Evolutionary conservation across 768 basidiomycete genomes (phyloP), one percentile per base, ranked within the genome.

Genomic region (Mycena rosella): DNA sequence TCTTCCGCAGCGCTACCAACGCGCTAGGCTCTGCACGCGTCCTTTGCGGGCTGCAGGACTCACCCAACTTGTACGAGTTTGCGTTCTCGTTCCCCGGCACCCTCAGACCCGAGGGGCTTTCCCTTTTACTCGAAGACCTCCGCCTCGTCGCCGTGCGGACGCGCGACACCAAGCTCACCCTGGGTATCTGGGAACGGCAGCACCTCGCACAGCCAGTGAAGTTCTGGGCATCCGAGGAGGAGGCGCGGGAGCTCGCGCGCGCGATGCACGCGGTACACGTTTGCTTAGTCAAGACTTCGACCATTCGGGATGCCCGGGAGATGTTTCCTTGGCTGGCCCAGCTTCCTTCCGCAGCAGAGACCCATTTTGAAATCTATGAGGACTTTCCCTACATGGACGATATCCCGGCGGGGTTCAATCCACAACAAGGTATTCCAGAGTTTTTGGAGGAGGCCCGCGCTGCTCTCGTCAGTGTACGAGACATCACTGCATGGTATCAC

Each of bases 331-430:
- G 54, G 54, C 54, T 55, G 54, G 54, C 38, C 38, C 54, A 55
- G 54, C 54, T 55, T 55, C 54, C 54, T 55, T 55, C 54, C 54
- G 54, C 54, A 40, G 54, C 54, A 40, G 54, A 55, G 54, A 55
- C 40, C 40, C 54, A 55, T 10, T 55, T 55, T 55, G 54, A 55
- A 55, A 42, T 55, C 54, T 3, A 26, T 26, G 54, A 42, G 38
- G 54, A 55, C 34, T 34, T 34, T 13, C 32, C 32, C 13, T 34
- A 34, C 32, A 34, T 34, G 32, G 32, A 34, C 32, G 32, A 38
- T 55, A 40, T 55, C 36, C 54, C 54, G 36, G 5, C 17, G 36
- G 54, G 24, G 8, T 55, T 55, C 54, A 27, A 55, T 55, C 32
- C 24, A 27, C 54, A 55, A 55, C 1, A 38, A 40, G 54, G 38